These are phyloP conservation scores for Amniculicola lignicola DNA, from an alignment of 495 filamentous ascomycete genomes.

Conservation along the genomic window DNA sequence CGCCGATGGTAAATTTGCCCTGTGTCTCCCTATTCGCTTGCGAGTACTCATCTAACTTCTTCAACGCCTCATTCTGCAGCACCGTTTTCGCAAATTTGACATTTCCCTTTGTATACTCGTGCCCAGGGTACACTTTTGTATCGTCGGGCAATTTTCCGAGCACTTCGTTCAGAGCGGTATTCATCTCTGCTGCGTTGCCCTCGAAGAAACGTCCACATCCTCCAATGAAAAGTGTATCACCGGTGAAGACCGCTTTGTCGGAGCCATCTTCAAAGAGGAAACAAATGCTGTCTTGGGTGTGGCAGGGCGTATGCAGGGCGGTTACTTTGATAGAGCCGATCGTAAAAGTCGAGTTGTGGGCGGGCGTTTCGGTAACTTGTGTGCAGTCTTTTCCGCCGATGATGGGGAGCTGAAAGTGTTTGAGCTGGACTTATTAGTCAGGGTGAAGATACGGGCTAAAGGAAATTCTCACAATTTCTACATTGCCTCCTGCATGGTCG, in stretches of 20 bases:
- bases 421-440: conserved; percentile 53
- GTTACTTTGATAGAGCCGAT: conserved; percentile 81
- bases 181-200: conserved; percentile 85
- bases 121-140: conserved; percentile 91
- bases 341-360: conserved; percentile 72
- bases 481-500: conserved; percentile 93
- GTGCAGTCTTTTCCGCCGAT: conserved; percentile 87
- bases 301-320: conserved; percentile 92
- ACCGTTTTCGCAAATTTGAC: conserved; percentile 80
- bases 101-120: conserved; percentile 95
- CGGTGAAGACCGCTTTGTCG: conserved; percentile 86
- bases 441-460: neutral
- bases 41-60: conserved; percentile 73
- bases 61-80: conserved; percentile 64
- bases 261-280: conserved; percentile 72
- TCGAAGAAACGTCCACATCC: conserved; percentile 94
- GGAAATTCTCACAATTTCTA: conserved; percentile 58
- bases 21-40: conserved; percentile 81
- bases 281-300: conserved; percentile 98
- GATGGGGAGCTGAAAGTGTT: conserved; percentile 63
- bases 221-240: conserved; percentile 92
- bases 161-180: conserved; percentile 83
- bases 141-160: conserved; percentile 81
- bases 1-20: conserved; percentile 93
- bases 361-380: conserved; percentile 69